Evolutionary conservation across 2,329 filamentous ascomycete genomes (phyloP).

Genomic region (Colletotrichum sp.): DNA sequence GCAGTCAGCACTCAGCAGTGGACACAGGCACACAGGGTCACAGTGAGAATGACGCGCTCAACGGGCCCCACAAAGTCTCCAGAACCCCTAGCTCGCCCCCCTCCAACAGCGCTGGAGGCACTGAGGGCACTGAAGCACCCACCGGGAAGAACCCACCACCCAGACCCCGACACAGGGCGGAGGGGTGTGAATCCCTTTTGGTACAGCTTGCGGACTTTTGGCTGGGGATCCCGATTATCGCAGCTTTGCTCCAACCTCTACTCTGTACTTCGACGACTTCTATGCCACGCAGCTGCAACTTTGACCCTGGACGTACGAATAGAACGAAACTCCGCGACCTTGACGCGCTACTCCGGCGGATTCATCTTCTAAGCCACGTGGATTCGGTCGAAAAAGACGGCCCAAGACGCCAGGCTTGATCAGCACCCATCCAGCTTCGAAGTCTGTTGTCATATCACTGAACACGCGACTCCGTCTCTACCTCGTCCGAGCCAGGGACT

Average conservation of each 20-base stretch:
- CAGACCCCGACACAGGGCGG: background rate
- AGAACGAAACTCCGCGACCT: background rate
- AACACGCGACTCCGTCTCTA: background rate
- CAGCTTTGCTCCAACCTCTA: background rate
- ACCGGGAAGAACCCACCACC: background rate
- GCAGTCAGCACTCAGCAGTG: background rate
- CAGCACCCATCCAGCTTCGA: background rate
- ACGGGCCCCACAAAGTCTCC: slow-evolving; percentile 7
- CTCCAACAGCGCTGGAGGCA: background rate
- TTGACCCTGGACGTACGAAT: background rate
- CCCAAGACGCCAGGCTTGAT: background rate
- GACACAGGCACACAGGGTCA: background rate
- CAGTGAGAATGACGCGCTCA: slow-evolving; percentile 1
- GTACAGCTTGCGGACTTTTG: background rate
- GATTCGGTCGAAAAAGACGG: background rate
- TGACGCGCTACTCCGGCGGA: background rate
- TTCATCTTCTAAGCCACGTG: slow-evolving; percentile 1
- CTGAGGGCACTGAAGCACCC: background rate
- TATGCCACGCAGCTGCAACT: background rate
- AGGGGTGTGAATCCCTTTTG: background rate
- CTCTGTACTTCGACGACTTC: background rate
- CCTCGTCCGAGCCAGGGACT: background rate
- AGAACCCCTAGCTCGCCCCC: slow-evolving; percentile 10
- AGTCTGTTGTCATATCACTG: background rate
- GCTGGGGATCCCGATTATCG: background rate